Evolutionary conservation across 2,329 filamentous ascomycete genomes (phyloP).

Genomic region (Uncinocarpus reesii): DNA sequence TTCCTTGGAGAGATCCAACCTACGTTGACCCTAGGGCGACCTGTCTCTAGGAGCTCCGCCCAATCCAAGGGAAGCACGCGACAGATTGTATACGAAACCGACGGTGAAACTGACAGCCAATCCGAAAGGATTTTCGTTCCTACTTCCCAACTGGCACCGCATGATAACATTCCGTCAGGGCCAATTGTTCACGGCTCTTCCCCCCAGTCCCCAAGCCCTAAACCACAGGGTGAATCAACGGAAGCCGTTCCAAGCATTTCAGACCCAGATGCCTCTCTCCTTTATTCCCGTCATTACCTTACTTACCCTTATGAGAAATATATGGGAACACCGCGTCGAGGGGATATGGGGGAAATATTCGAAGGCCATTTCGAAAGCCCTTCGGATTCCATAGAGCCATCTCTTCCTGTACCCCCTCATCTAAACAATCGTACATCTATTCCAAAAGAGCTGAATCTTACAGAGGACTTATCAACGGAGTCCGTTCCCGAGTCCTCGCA

Average conservation of each 20-base stretch:
- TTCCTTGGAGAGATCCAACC: neutral
- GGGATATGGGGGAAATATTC: neutral
- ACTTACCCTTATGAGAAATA: slow-evolving; percentile 12
- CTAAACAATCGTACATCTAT: slow-evolving; percentile 2
- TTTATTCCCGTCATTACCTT: slow-evolving; percentile 9
- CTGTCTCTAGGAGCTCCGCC: neutral
- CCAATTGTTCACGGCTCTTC: neutral
- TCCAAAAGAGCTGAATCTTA: slow-evolving; percentile 19
- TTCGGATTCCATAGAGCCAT: slow-evolving; percentile 1
- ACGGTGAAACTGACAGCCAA: slow-evolving; percentile 31
- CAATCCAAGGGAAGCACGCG: neutral
- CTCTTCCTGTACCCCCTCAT: slow-evolving; percentile 4
- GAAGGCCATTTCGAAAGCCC: slow-evolving; percentile 1
- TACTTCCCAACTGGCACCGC: slow-evolving; percentile 8
- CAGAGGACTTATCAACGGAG: slow-evolving; percentile 23
- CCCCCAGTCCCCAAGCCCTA: neutral
- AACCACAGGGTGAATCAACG: neutral
- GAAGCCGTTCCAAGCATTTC: neutral
- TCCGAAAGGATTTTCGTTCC: slow-evolving; percentile 24
- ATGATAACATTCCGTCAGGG: neutral
- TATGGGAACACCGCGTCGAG: neutral
- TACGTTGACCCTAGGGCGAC: neutral
- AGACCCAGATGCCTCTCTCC: slow-evolving; percentile 9
- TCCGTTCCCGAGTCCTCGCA: slow-evolving; percentile 35
- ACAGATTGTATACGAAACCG: slow-evolving; percentile 34